A percentile compares a stretch with the other conserved stretches of the same genome.
Conservation (phyloP, 2,329 filamentous ascomycete species). For the Sphaerulina musiva region DNA sequence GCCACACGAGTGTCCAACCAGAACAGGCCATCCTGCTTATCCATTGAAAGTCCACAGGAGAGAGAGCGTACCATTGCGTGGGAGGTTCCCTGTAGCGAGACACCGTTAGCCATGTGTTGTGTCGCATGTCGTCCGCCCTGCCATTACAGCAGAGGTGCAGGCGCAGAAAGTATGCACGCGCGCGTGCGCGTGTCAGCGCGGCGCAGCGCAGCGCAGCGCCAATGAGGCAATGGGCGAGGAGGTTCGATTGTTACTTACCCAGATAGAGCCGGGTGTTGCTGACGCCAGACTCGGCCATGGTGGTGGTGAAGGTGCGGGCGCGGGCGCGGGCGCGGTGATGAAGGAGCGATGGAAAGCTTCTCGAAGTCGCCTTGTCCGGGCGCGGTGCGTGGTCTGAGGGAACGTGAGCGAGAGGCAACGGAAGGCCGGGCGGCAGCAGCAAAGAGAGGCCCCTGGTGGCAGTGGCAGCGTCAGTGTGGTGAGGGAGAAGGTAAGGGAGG, state of each 20-base stretch:
- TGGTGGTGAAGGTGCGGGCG: slow-evolving; percentile 14
- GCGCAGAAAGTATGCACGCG: not conserved
- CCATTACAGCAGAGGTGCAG: not conserved
- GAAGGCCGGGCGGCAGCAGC: not conserved
- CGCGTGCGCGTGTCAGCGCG: not conserved
- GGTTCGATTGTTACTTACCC: slow-evolving; percentile 2
- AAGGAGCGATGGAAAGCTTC: not conserved
- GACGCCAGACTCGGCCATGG: slow-evolving; percentile 66
- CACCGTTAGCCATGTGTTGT: slow-evolving; percentile 2
- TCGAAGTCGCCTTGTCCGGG: slow-evolving; percentile 3
- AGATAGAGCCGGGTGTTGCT: slow-evolving; percentile 87
- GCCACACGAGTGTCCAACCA: slow-evolving; percentile 18
- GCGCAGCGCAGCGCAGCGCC: not conserved
- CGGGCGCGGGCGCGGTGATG: slow-evolving; percentile 1
- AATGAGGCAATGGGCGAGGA: not conserved
- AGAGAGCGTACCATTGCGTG: slow-evolving; percentile 73
- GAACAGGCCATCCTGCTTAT: slow-evolving; percentile 22
- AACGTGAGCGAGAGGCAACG: not conserved
- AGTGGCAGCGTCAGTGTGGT: no score
- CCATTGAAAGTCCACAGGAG: slow-evolving; percentile 26
- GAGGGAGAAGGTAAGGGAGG: no score
- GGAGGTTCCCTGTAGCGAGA: slow-evolving; percentile 65
- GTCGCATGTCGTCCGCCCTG: slow-evolving; percentile 6
- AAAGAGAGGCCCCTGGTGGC: not conserved
- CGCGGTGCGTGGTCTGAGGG: slow-evolving; percentile 6